phyloP scores from a whole-genome alignment of 2,329 filamentous ascomycete species.

The Mollisia scopiformis region DNA sequence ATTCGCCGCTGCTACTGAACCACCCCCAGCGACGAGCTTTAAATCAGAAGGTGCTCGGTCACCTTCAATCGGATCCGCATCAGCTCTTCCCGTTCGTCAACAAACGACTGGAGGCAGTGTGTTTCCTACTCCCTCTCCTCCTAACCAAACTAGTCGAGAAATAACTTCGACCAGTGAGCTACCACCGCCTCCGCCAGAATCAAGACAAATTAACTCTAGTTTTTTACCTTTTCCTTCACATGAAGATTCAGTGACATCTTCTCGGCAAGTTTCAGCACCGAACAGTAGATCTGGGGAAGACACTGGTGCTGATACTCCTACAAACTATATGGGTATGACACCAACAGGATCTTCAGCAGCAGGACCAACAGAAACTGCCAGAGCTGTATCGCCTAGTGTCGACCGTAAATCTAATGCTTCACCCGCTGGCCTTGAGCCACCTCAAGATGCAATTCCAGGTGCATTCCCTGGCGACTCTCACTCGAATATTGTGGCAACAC shows the following conservation, averaged over 20 bases:
- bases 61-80: slow-evolving; percentile 24
- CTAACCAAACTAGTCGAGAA: slow-evolving; percentile 63
- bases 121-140: slow-evolving; percentile 47
- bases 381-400: slow-evolving; percentile 32
- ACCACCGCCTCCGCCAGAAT: slow-evolving; percentile 69
- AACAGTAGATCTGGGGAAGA: slow-evolving; percentile 64
- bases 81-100: slow-evolving; percentile 31
- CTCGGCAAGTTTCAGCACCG: slow-evolving; percentile 76
- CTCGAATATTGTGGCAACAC: slow-evolving; percentile 50
- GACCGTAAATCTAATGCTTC: slow-evolving; percentile 37
- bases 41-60: slow-evolving; percentile 45
- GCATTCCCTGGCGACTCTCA: slow-evolving; percentile 53
- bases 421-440: slow-evolving; percentile 25
- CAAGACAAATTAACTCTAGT: slow-evolving; percentile 76
- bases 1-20: slow-evolving; percentile 47
- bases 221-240: slow-evolving; percentile 71
- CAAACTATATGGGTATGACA: slow-evolving; percentile 37
- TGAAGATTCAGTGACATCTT: slow-evolving; percentile 73
- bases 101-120: slow-evolving; percentile 29
- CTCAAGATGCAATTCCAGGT: slow-evolving; percentile 49
- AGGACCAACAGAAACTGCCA: slow-evolving; percentile 28
- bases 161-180: slow-evolving; percentile 60
- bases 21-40: slow-evolving; percentile 62
- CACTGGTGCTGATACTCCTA: slow-evolving; percentile 41
- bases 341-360: slow-evolving; percentile 35